Conservation (phyloP, 108 stramenopile species). For the Skeletonema menzelii region DNA sequence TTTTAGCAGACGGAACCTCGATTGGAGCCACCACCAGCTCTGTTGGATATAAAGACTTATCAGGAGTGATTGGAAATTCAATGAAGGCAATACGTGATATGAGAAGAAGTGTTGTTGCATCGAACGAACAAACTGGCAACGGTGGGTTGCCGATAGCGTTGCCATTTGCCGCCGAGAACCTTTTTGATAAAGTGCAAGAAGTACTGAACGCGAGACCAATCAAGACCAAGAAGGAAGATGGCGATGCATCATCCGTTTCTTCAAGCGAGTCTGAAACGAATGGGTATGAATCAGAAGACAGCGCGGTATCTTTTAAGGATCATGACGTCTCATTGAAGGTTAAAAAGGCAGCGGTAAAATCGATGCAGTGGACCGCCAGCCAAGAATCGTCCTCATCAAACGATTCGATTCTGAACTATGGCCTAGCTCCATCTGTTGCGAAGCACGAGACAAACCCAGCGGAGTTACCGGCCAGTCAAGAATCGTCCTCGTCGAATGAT, state of each 20-base stretch:
- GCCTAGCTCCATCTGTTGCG: too few relatives aligned
- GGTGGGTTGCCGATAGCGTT: background rate
- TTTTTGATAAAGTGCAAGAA: background rate
- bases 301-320: background rate
- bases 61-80: slow-evolving; percentile 35
- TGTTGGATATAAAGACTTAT: slow-evolving; percentile 35
- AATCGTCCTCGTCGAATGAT: background rate
- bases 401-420: background rate
- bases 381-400: background rate
- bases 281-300: background rate
- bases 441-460: too few relatives aligned
- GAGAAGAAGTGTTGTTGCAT: background rate
- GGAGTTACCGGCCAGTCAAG: background rate
- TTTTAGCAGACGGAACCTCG: slow-evolving; percentile 46
- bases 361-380: background rate
- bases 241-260: background rate
- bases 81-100: slow-evolving; percentile 17
- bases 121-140: background rate
- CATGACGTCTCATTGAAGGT: background rate
- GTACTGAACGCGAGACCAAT: background rate
- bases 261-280: background rate
- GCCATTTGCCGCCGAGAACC: background rate
- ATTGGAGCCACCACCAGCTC: slow-evolving; percentile 3
- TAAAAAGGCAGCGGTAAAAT: background rate
- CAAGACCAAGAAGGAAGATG: background rate